These are phyloP conservation scores for Selaginella tamariscina DNA, from an alignment of 75 land plant species.

Conservation along the genomic window DNA sequence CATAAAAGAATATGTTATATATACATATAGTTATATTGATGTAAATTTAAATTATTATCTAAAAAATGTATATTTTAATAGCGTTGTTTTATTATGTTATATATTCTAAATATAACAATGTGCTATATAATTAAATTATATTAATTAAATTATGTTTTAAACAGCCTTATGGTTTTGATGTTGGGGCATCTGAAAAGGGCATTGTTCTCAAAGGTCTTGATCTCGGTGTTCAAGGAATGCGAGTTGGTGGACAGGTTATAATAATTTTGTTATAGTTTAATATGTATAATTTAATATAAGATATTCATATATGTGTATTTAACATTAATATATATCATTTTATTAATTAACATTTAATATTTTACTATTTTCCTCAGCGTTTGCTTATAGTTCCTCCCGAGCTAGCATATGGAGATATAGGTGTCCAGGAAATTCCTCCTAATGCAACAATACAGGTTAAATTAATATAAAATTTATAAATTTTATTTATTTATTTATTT, in stretches of 20 bases:
- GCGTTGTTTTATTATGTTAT: not conserved
- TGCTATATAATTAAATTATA: too few relatives aligned
- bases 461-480: not conserved
- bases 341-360: not conserved
- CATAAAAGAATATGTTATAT: not conserved
- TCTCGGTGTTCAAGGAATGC: slow-evolving; percentile 88
- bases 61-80: not conserved
- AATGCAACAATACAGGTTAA: slow-evolving; percentile 93
- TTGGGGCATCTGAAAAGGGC: slow-evolving; percentile 84
- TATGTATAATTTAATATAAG: not conserved
- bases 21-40: not conserved
- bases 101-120: not conserved
- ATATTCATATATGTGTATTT: not conserved
- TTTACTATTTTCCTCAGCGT: slow-evolving; percentile 50
- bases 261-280: not conserved
- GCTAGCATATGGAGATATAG: slow-evolving; percentile 89
- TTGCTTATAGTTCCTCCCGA: slow-evolving; percentile 85
- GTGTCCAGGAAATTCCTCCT: slow-evolving; percentile 94
- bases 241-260: slow-evolving; percentile 89
- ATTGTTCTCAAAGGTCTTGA: slow-evolving; percentile 79
- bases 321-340: not conserved
- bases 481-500: not conserved
- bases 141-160: too few relatives aligned
- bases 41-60: not conserved
- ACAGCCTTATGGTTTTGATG: slow-evolving; percentile 98